Percentiles rank a stretch among this genome's conserved stretches.
Evolutionary conservation across 768 basidiomycete species (phyloP).

Genomic region (Lactarius evosmus): DNA sequence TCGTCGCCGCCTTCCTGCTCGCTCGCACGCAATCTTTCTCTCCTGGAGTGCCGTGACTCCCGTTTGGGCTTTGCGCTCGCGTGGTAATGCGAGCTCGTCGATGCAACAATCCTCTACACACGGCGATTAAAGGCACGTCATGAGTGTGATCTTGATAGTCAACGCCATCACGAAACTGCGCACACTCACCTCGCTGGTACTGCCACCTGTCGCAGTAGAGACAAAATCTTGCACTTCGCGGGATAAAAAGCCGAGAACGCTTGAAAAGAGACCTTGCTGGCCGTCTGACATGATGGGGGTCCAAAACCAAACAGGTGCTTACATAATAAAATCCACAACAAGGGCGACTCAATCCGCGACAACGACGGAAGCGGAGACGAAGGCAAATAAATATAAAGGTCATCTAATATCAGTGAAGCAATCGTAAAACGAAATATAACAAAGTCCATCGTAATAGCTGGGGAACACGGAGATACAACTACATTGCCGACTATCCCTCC

Average conservation of each 20-base stretch:
- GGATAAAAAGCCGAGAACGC: slow-evolving; percentile 66
- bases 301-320: slow-evolving; percentile 12
- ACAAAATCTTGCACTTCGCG: slow-evolving; percentile 72
- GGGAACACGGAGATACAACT: slow-evolving; percentile 19
- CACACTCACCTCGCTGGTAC: slow-evolving; percentile 22
- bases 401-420: slow-evolving; percentile 4
- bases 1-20: neutral
- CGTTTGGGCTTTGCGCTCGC: slow-evolving; percentile 1
- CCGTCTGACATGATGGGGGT: slow-evolving; percentile 12
- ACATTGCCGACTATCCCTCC: slow-evolving; percentile 6
- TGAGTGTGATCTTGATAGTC: neutral
- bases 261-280: slow-evolving; percentile 48
- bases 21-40: neutral
- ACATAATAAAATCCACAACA: slow-evolving; percentile 22
- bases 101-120: neutral
- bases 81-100: slow-evolving; percentile 11
- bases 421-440: slow-evolving; percentile 6
- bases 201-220: slow-evolving; percentile 55
- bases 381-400: slow-evolving; percentile 6
- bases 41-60: neutral
- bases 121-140: neutral
- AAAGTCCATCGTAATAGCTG: slow-evolving; percentile 8
- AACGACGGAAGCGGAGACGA: neutral
- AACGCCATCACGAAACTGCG: neutral
- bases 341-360: neutral